These are phyloP conservation scores for Sporisorium reilianum DNA, from an alignment of 1,284 basidiomycete genomes.

Conservation along the genomic window DNA sequence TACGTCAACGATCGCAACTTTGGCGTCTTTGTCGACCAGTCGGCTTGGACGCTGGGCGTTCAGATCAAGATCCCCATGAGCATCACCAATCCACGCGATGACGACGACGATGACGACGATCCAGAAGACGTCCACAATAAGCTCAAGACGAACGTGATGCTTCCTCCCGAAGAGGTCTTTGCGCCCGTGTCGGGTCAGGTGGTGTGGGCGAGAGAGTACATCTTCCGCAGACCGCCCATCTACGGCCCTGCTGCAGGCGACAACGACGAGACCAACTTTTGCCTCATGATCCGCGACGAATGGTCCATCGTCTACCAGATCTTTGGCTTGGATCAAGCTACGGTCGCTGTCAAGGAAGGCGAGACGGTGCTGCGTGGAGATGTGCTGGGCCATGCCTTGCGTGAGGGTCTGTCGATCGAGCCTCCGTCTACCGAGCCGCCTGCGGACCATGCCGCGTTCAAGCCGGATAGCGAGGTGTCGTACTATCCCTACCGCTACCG, in stretches of 20 bases:
- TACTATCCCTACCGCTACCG: constrained; percentile 58
- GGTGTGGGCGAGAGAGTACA: constrained; percentile 55
- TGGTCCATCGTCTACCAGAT: constrained; percentile 63
- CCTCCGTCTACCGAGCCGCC: constrained; percentile 50
- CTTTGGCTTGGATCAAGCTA: constrained; percentile 47
- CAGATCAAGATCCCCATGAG: constrained; percentile 45
- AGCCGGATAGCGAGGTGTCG: constrained; percentile 36
- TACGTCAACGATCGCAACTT: constrained; percentile 37
- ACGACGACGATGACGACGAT: constrained; percentile 23
- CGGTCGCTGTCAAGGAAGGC: constrained; percentile 29
- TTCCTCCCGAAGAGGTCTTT: constrained; percentile 49
- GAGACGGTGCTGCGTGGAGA: constrained; percentile 51
- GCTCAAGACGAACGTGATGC: constrained; percentile 15
- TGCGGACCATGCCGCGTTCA: constrained; percentile 41
- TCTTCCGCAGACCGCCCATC: constrained; percentile 42
- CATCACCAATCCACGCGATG: constrained; percentile 44
- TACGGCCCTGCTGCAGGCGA: constrained; percentile 42
- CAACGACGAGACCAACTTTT: constrained; percentile 56
- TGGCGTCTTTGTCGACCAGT: constrained; percentile 49
- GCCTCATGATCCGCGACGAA: constrained; percentile 60
- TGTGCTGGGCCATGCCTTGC: constrained; percentile 48
- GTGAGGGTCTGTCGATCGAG: constrained; percentile 28
- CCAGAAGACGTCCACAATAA: constrained; percentile 6
- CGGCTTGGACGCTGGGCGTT: constrained; percentile 46
- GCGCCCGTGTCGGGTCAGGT: constrained; percentile 58